Base-by-base conservation (phyloP, 2,329 filamentous ascomycete genomes). In the Aspergillus viridinutans region DNA sequence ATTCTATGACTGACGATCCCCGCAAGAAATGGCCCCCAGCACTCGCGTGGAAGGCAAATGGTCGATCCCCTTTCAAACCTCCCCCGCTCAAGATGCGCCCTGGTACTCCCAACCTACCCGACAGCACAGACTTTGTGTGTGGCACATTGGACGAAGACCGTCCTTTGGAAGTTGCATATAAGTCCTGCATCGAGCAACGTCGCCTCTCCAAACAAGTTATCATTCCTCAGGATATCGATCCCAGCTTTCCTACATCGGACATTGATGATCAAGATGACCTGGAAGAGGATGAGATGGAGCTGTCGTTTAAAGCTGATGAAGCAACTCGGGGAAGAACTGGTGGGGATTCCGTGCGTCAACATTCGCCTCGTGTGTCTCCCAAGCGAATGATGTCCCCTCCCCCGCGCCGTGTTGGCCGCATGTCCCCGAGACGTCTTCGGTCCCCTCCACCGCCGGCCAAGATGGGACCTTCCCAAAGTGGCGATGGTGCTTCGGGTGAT, bases 71-170 rank as follows among this genome's bases (percentile, higher is more conserved):
- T 14, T 78, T 72, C 47, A 78, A 78, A 43, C 68, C 75, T 21
- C 65, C 81, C 14, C 5, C 32, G 32, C 2, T 38, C 49, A 84
- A 82, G 60, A 85, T 87, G 64, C 87, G 87, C 23, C 82, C 85
- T 42, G 82, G 83, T 25, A 90, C 89, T 1, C 90, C 90, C 2
- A 91, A 96, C 69, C 81, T 99, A 10, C 94, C 94, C 1, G 94
- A 99, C 73, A 97, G 92, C 74, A 97, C 94, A 14, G 94, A 99
- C 73, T 99, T 99, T 64, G 94, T 99, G n/a, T 97, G 94, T 69
- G 94, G 94, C 57, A 99, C 94, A 1, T 81, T 99, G 21, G 94
- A 99, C 64, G 94, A 99, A 74, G 94, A 99, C 69, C 87, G 91
- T 48, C 91, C 92, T 2, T 77, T 97, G n/a, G 94, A 99, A 72